Percentiles rank a stretch among this genome's conserved stretches.
Evolutionary conservation across 306 rosid species (phyloP).

Genomic region (Dryas alaskensis): DNA sequence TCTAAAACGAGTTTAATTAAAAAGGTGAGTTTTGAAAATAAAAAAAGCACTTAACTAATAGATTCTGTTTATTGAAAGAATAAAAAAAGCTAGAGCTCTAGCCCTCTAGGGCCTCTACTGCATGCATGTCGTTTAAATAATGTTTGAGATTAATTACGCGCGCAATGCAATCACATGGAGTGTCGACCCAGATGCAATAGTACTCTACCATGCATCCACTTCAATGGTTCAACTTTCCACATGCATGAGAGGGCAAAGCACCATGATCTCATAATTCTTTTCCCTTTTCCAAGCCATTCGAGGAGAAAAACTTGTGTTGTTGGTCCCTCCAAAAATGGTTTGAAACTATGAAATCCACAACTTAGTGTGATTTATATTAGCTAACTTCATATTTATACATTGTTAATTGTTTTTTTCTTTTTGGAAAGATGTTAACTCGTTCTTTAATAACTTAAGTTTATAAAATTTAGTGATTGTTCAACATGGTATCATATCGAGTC

Average conservation of each 20-base stretch:
- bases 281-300: not conserved
- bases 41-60: not conserved
- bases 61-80: not conserved
- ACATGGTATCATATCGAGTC: no score
- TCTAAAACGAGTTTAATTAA: not conserved
- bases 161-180: not conserved
- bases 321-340: no score
- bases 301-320: no score
- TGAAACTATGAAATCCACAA: no score
- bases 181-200: not conserved
- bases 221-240: not conserved
- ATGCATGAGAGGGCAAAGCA: not conserved
- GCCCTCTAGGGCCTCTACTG: not conserved
- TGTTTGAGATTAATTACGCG: not conserved
- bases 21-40: not conserved
- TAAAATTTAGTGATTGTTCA: no score
- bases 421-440: no score
- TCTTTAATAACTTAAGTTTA: no score
- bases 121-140: not conserved
- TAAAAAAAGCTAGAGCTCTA: not conserved
- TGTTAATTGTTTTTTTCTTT: no score
- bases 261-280: not conserved
- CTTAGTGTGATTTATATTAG: no score
- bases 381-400: no score
- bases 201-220: not conserved